Evolutionary conservation across 106 monocot species (phyloP).

Genomic region (Acanthochlamys bracteata): DNA sequence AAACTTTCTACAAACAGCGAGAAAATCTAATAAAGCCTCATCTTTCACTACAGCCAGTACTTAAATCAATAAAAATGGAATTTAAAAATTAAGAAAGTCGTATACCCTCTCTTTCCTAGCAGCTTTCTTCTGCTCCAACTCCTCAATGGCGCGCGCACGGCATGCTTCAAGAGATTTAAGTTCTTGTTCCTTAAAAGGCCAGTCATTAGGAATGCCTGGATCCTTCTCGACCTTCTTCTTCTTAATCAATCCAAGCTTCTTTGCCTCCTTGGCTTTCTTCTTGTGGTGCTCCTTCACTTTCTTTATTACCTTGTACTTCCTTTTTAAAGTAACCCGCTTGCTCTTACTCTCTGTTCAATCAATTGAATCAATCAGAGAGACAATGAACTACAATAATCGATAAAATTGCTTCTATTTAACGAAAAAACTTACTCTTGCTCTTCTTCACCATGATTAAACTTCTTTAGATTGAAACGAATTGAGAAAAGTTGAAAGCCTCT

Average conservation of each 20-base stretch:
- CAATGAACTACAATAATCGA: too few species aligned
- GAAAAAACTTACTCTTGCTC: slow-evolving; percentile 53
- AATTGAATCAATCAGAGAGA: neutral
- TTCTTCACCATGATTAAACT: slow-evolving; percentile 57
- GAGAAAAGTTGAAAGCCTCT: too few species aligned
- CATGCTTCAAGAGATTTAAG: slow-evolving; percentile 76
- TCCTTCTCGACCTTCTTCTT: slow-evolving; percentile 91
- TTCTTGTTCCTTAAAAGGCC: slow-evolving; percentile 99
- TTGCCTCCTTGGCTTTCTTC: slow-evolving; percentile 84
- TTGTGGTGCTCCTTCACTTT: slow-evolving; percentile 92
- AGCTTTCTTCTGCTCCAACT: slow-evolving; percentile 86
- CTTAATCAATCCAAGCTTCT: slow-evolving; percentile 52
- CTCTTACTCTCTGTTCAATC: slow-evolving; percentile 57
- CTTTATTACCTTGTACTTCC: slow-evolving; percentile 78
- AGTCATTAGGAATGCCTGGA: slow-evolving; percentile 98
- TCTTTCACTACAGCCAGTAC: too few species aligned
- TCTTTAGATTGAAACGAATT: too few species aligned
- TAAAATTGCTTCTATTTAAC: neutral
- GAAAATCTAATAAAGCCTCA: too few species aligned
- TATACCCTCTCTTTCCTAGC: slow-evolving; percentile 94
- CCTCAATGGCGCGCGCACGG: slow-evolving; percentile 57
- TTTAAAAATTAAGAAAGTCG: too few species aligned
- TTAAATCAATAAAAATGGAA: too few species aligned
- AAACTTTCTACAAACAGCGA: too few species aligned
- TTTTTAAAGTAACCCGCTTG: slow-evolving; percentile 72